Base-by-base conservation (phyloP, 768 basidiomycete genomes). In the Saitozyma sp. region DNA sequence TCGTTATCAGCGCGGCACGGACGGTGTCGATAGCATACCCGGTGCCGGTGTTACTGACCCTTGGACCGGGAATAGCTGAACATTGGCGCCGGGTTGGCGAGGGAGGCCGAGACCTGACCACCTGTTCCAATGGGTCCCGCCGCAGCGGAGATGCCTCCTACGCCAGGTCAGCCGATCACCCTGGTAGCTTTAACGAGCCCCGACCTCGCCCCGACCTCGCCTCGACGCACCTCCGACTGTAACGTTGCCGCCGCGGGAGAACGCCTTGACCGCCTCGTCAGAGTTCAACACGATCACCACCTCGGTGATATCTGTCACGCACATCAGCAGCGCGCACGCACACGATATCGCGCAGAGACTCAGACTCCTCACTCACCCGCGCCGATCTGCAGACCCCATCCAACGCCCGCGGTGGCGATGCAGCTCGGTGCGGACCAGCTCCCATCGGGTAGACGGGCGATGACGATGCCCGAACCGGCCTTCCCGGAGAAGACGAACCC, bases 371-470 rank as follows among this genome's bases (percentile, higher is more conserved):
- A 94, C 75, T 68, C 64, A 81, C 96, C 94, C 3, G 94, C 94
- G 53, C 94, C 94, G 60, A 95, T 91, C 80, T 98, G 95, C 52
- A 79, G 66, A 50, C 78, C 78, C 75, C 76, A 79, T 66, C 78
- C 78, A 0, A 79, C 85, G 42, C 95, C 95, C 16, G 90, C 94
- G 0, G 93, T 98, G 39, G 91, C 94, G 75, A 98, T 95, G 82
- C 94, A 97, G 20, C 90, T 92, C 3, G 95, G 95, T 0, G 95
- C 95, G 53, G 90, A 92, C 92, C 92, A 96, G 9, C 91, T 92
- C 69, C 95, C 95, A 73, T 97, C 93, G 9, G 91, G 89, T 50
- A 94, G 85, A 11, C 92, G 88, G 17, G 92, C 89, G 75, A 96
- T 89, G 80, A 98, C 91, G 66, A 95, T 79, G 13, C 94, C 94